Evolutionary conservation across 2,329 filamentous ascomycete genomes (phyloP).

Genomic region (Nothophaeocryptopus gaeumannii): DNA sequence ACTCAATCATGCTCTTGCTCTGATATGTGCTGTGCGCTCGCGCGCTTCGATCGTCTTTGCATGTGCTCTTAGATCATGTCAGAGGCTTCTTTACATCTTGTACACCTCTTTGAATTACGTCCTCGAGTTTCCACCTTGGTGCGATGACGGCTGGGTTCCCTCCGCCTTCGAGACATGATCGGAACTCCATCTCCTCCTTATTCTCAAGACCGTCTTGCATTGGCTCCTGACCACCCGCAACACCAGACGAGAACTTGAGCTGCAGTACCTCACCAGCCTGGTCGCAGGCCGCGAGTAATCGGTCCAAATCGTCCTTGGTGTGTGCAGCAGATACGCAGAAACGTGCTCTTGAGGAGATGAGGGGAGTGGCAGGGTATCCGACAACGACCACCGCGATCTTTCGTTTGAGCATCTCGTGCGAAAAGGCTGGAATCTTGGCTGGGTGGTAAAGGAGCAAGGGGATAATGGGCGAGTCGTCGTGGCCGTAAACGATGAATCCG

Average conservation of each 20-base stretch:
- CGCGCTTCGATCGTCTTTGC: background rate
- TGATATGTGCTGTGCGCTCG: slow-evolving; percentile 2
- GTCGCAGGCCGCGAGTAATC: slow-evolving; percentile 82
- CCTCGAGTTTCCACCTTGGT: slow-evolving; percentile 76
- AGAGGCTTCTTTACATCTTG: slow-evolving; percentile 72
- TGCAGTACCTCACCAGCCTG: slow-evolving; percentile 89
- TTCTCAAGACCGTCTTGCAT: slow-evolving; percentile 68
- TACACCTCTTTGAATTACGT: slow-evolving; percentile 69
- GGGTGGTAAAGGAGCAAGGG: slow-evolving; percentile 93
- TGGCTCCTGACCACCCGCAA: slow-evolving; percentile 81
- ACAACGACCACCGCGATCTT: slow-evolving; percentile 98
- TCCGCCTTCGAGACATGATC: slow-evolving; percentile 53
- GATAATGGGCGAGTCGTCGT: slow-evolving; percentile 97
- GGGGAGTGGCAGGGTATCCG: slow-evolving; percentile 91
- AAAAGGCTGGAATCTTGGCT: slow-evolving; percentile 98
- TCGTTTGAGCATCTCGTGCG: slow-evolving; percentile 95
- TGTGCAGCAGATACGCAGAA: slow-evolving; percentile 96
- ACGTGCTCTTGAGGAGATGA: slow-evolving; percentile 89
- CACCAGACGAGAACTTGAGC: slow-evolving; percentile 93
- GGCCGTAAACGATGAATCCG: slow-evolving; percentile 93
- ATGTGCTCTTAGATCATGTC: slow-evolving; percentile 9
- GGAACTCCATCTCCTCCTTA: slow-evolving; percentile 66
- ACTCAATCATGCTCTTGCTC: background rate
- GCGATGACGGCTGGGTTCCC: slow-evolving; percentile 52
- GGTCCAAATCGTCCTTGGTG: slow-evolving; percentile 97